Base-by-base conservation (phyloP, 2,329 filamentous ascomycete species). In the Phyllosticta citrichinensis region DNA sequence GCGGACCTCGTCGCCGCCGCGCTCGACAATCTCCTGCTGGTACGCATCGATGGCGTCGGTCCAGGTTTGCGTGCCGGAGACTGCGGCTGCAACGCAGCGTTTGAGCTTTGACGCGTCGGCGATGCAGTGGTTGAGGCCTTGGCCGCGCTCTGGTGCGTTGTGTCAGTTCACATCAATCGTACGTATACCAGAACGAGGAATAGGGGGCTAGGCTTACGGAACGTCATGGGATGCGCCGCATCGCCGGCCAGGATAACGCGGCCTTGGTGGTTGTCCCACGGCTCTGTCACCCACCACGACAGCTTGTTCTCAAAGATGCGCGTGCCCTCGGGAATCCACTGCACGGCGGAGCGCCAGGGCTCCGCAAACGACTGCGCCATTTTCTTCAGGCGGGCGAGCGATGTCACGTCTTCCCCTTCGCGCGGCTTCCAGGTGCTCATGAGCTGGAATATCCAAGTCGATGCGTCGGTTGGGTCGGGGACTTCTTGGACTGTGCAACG, bases 71-170 rank as follows among this genome's bases (percentile, higher is more conserved):
- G 25, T 27, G 11, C n/a, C 64, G 61, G 14, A 55, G 40, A 56
- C 24, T 12, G 40, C 17, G 9, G 56, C 56, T 14, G 35, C 40
- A 9, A 57, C 65, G 60, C 1, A 66, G 57, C 68, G 65, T 1
- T 68, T 67, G 5, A 72, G 65, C 30, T 65, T 68, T 22, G 69
- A 71, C 2, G 73, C 76, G 62, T 80, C 79, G 1, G 72, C 72
- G 9, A 80, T 68, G 2, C 73, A 73, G 62, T 80, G 77, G 62
- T 80, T 80, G 19, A 80, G 69, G 0, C 77, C 78, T 65, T 81
- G 78, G 0, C 77, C 78, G 19, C 78, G 73, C 56, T 74, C 69
- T 73, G 51, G 12, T 27, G n/a, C 55, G 11, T 3, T 24, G 11
- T n/a, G 19, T 55, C 10, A 54, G 53, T 20, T 33, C 22, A 55